Conservation (phyloP, 352 stramenopile species). For the Globisporangium echinulatum region DNA sequence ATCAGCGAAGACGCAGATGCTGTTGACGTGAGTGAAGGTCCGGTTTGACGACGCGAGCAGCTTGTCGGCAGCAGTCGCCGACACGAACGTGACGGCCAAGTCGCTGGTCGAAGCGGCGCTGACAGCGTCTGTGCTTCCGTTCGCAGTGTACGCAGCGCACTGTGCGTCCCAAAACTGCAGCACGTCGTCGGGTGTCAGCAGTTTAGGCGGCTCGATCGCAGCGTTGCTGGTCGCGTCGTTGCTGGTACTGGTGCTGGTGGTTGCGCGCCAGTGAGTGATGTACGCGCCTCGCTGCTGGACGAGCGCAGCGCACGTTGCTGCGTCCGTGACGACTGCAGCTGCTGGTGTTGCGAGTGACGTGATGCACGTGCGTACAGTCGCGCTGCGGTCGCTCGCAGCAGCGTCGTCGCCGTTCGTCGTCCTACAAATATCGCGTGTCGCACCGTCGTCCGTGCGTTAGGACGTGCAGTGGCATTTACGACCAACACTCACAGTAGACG, state of each 20-base stretch:
- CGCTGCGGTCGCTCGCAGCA: too few species aligned
- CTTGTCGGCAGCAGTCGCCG: conserved; percentile 22
- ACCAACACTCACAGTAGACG: conserved; percentile 5
- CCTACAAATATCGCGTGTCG: too few species aligned
- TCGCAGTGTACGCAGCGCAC: conserved; percentile 15
- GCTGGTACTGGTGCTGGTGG: not conserved
- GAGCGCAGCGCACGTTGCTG: conserved; percentile 10
- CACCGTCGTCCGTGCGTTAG: too few species aligned
- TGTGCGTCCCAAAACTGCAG: conserved; percentile 26
- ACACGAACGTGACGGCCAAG: conserved; percentile 28
- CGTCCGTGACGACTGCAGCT: conserved; percentile 17
- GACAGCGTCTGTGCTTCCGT: not conserved
- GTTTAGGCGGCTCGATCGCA: conserved; percentile 2
- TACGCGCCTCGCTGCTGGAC: conserved; percentile 29
- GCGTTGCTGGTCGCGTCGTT: too few species aligned
- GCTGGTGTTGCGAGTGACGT: conserved; percentile 4
- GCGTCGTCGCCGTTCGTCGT: too few species aligned
- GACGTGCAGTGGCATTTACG: too few species aligned
- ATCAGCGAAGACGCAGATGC: conserved; percentile 71
- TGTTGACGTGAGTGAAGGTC: conserved; percentile 51
- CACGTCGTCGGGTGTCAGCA: conserved; percentile 26
- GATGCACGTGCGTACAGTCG: too few species aligned
- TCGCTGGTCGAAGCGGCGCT: conserved; percentile 7
- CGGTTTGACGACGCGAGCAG: conserved; percentile 18
- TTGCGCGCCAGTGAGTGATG: conserved; percentile 21